These are phyloP conservation scores for Globisporangium irregulare DNA, from an alignment of 352 stramenopile species.

Conservation along the genomic window DNA sequence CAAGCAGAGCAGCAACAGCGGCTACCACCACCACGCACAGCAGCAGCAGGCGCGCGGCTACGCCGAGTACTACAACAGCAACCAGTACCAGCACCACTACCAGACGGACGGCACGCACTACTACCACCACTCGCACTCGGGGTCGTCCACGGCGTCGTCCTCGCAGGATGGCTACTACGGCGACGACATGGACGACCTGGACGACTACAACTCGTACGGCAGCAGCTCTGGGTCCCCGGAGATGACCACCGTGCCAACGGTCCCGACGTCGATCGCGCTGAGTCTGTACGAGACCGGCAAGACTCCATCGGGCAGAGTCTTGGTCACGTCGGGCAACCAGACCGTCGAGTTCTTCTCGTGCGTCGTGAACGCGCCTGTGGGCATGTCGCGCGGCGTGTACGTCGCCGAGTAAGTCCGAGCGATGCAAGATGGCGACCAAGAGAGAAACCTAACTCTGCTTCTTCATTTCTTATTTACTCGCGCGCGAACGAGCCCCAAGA, in stretches of 20 bases:
- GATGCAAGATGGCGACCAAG: slow-evolving; percentile 12
- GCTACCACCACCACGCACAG: slow-evolving; percentile 4
- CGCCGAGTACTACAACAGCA: slow-evolving; percentile 37
- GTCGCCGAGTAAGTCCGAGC: slow-evolving; percentile 48
- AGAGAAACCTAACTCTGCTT: background rate
- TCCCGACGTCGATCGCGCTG: slow-evolving; percentile 65
- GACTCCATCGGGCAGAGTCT: slow-evolving; percentile 72
- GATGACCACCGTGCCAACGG: slow-evolving; percentile 76
- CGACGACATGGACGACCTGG: slow-evolving; percentile 70
- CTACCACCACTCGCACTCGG: slow-evolving; percentile 70
- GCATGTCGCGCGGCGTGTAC: slow-evolving; percentile 50
- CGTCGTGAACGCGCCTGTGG: slow-evolving; percentile 65
- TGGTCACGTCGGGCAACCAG: slow-evolving; percentile 77
- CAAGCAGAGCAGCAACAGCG: slow-evolving; percentile 14
- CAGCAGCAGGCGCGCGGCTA: slow-evolving; percentile 23
- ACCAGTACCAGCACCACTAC: slow-evolving; percentile 50
- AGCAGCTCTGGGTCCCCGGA: slow-evolving; percentile 36
- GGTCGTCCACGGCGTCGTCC: slow-evolving; percentile 74
- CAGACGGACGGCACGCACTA: slow-evolving; percentile 43
- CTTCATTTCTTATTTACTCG: slow-evolving; percentile 26
- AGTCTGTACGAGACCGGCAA: slow-evolving; percentile 77
- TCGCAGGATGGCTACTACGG: slow-evolving; percentile 77
- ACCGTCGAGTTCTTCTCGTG: slow-evolving; percentile 85
- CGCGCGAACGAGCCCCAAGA: background rate
- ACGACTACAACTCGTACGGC: slow-evolving; percentile 42